These are phyloP conservation scores for Thelonectria rubi DNA, from an alignment of 2,329 filamentous ascomycete genomes.

Conservation along the genomic window DNA sequence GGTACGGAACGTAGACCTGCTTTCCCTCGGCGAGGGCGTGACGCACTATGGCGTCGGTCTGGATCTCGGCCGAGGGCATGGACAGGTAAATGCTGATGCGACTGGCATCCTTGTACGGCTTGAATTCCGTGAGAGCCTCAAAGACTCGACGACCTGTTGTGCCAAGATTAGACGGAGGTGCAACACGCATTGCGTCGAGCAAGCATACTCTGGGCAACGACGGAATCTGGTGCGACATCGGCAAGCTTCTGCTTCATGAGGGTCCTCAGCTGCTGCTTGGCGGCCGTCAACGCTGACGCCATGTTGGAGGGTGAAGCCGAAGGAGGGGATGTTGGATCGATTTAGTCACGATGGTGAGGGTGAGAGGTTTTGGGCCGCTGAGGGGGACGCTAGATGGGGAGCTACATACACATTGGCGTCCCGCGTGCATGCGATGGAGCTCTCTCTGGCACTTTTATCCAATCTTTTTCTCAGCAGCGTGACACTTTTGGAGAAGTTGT, in stretches of 20 bases:
- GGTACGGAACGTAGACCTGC: slow-evolving; percentile 89
- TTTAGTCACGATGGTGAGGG: slow-evolving; percentile 17
- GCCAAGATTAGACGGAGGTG: slow-evolving; percentile 31
- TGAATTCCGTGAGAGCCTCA: slow-evolving; percentile 70
- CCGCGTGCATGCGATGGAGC: slow-evolving; percentile 13
- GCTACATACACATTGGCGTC: slow-evolving; percentile 4
- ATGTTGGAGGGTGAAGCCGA: slow-evolving; percentile 48
- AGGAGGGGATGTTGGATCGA: slow-evolving; percentile 2
- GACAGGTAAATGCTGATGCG: slow-evolving; percentile 89
- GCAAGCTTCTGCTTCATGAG: slow-evolving; percentile 74
- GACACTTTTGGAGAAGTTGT: slow-evolving; percentile 20
- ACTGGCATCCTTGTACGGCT: slow-evolving; percentile 78
- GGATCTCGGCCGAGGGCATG: slow-evolving; percentile 89
- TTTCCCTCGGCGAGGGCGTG: slow-evolving; percentile 83
- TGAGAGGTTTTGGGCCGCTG: slow-evolving; percentile 11
- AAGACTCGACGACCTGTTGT: slow-evolving; percentile 71
- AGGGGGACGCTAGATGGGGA: slow-evolving; percentile 17
- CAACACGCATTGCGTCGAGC: slow-evolving; percentile 15
- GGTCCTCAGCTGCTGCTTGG: slow-evolving; percentile 80
- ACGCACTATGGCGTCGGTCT: slow-evolving; percentile 82
- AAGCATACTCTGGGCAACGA: slow-evolving; percentile 74
- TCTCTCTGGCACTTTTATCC: not conserved
- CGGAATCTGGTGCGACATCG: slow-evolving; percentile 66
- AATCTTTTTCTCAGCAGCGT: slow-evolving; percentile 14
- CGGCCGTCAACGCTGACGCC: slow-evolving; percentile 65